Evolutionary conservation across 2,329 filamentous ascomycete species (phyloP).

Genomic region (Camillea tinctor): DNA sequence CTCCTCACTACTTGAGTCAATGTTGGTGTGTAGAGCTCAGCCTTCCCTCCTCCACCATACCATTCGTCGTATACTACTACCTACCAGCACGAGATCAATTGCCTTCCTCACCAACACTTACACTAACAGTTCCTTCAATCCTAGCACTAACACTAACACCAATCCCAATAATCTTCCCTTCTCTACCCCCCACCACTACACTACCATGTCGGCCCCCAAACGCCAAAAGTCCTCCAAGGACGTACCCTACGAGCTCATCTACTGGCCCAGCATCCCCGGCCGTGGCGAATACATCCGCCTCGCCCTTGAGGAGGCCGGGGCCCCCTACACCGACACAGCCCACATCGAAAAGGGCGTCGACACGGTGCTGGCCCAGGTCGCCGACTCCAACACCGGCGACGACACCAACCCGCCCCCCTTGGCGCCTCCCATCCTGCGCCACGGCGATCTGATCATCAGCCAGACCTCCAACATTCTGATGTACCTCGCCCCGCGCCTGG

Average conservation of each 20-base stretch:
- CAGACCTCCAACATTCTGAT: constrained; percentile 73
- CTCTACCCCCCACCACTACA: not conserved
- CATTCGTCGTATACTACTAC: constrained; percentile 10
- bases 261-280: constrained; percentile 71
- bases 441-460: constrained; percentile 60
- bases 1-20: no score
- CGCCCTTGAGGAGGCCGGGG: constrained; percentile 65
- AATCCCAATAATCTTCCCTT: not conserved
- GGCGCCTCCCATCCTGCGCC: constrained; percentile 65
- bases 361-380: constrained; percentile 48
- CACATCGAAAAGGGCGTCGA: constrained; percentile 48
- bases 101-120: not conserved
- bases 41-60: not conserved
- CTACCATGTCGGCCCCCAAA: constrained; percentile 30
- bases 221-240: constrained; percentile 44
- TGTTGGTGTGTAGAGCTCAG: not conserved
- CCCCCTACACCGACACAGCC: constrained; percentile 62
- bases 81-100: not conserved
- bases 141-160: not conserved
- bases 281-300: constrained; percentile 74
- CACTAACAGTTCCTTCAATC: not conserved
- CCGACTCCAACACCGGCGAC: constrained; percentile 45
- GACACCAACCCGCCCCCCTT: constrained; percentile 62
- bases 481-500: constrained; percentile 64
- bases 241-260: constrained; percentile 62